Conservation (phyloP, 345 rosid species). For the Erodium maritimum region DNA sequence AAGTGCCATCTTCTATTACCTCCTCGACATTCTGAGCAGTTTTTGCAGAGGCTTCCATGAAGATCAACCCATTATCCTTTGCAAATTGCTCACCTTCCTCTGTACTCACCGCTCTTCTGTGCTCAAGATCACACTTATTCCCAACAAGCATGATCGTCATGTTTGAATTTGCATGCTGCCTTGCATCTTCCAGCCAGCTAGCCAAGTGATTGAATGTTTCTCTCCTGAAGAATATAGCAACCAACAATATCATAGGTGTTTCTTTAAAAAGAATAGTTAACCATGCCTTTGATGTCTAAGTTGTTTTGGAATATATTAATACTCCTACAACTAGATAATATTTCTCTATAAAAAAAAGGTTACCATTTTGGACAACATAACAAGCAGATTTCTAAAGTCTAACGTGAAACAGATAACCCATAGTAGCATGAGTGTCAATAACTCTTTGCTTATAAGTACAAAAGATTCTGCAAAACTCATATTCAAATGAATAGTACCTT, state of each 20-base stretch:
- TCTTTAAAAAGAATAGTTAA: no score
- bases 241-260: not conserved
- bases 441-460: no score
- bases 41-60: slow-evolving; percentile 99
- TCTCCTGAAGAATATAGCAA: slow-evolving; percentile 35
- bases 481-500: slow-evolving; percentile 28
- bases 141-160: slow-evolving; percentile 96
- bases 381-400: no score
- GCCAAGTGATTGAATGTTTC: slow-evolving; percentile 93
- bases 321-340: no score
- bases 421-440: no score
- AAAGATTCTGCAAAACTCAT: no score
- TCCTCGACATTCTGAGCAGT: slow-evolving; percentile 98
- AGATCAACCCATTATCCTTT: slow-evolving; percentile 86
- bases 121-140: slow-evolving; percentile 90
- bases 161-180: slow-evolving; percentile 97
- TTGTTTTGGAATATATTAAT: no score
- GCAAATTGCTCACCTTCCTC: slow-evolving; percentile 98
- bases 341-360: no score
- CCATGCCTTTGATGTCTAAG: no score
- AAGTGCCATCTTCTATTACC: slow-evolving; percentile 23
- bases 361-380: no score
- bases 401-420: no score
- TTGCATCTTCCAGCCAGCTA: slow-evolving; percentile 94
- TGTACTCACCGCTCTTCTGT: slow-evolving; percentile 85